phyloP scores from a whole-genome alignment of 768 basidiomycete genomes.

The Leccinellum luteum region DNA sequence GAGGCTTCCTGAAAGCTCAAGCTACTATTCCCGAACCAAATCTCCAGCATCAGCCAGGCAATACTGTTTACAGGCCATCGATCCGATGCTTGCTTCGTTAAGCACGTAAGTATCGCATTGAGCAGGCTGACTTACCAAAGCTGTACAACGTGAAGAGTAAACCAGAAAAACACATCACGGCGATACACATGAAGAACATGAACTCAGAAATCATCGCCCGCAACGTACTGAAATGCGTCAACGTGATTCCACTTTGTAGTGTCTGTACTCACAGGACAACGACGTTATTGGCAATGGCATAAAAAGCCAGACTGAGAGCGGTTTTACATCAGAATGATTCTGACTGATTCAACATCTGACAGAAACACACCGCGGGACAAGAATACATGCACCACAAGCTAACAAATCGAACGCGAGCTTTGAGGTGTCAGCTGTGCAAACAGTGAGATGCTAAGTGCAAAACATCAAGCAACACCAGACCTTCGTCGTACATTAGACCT shows the following conservation, averaged over 20 bases:
- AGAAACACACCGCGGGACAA: conserved; percentile 67
- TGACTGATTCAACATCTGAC: background rate
- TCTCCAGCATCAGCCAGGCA: conserved; percentile 82
- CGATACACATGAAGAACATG: conserved; percentile 74
- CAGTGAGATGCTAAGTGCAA: background rate
- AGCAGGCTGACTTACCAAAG: conserved; percentile 36
- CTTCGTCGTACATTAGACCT: conserved; percentile 53
- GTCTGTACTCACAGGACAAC: conserved; percentile 60
- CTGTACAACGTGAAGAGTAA: conserved; percentile 55
- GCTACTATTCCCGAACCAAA: conserved; percentile 82
- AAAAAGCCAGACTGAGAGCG: conserved; percentile 64
- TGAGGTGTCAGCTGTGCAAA: conserved; percentile 43
- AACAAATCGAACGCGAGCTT: conserved; percentile 76
- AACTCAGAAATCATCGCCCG: conserved; percentile 83
- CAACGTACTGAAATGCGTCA: conserved; percentile 52
- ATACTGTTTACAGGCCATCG: conserved; percentile 45
- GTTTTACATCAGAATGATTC: background rate
- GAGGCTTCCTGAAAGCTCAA: conserved; percentile 55
- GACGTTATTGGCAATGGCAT: conserved; percentile 74
- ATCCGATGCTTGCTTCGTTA: conserved; percentile 27
- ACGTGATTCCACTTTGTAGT: background rate
- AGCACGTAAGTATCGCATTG: conserved; percentile 21
- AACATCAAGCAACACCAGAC: conserved; percentile 33
- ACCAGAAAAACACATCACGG: conserved; percentile 79
- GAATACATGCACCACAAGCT: conserved; percentile 79